Evolutionary conservation across 495 filamentous ascomycete genomes (phyloP), one percentile per base, ranked within the genome.

Genomic region (Penicillium subrubescens): DNA sequence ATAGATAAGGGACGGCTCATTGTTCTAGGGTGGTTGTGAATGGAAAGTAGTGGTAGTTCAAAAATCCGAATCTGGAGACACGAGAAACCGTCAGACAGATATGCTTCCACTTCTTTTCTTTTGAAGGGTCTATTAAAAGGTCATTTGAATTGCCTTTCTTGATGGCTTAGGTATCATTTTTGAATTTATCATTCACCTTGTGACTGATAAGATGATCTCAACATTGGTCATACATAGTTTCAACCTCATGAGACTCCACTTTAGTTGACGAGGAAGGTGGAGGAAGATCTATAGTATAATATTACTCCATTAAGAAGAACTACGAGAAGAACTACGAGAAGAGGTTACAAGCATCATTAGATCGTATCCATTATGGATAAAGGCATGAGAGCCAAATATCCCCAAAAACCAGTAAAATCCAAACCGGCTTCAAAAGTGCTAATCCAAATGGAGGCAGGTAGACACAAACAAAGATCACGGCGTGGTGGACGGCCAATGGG

Each of bases 1-100:
- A 73, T 59, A 1, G 72, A 37, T 8, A 53, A 48, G 15, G 63
- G 35, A 19, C 57, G 25, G 31, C 31, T 67, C 46, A 69, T 68
- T 52, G 8, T 58, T 14, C 50, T 31, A 41, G n/a, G 25, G n/a
- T 41, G 31, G 52, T 46, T 52, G 50, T 27, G 43, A 19, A 25
- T 21, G 61, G 21, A 10, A n/a, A 33, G 56, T 58, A 27, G 37
- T 27, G 25, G 4, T 27, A 27, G 25, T 1, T 27, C 25, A 4
- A 27, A 27, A 27, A 27, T 27, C 25, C 25, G 25, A 27, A 27
- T 27, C 25, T 27, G n/a, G n/a, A n/a, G n/a, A n/a, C n/a, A n/a
- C n/a, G n/a, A 27, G 25, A 27, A 27, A 27, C 25, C 25, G 25
- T 4, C 25, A 1, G 25, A 27, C 25, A 27, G 25, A 27, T 27